phyloP scores from a whole-genome alignment of 2,329 filamentous ascomycete species.

The Fonsecaea pugnacius region DNA sequence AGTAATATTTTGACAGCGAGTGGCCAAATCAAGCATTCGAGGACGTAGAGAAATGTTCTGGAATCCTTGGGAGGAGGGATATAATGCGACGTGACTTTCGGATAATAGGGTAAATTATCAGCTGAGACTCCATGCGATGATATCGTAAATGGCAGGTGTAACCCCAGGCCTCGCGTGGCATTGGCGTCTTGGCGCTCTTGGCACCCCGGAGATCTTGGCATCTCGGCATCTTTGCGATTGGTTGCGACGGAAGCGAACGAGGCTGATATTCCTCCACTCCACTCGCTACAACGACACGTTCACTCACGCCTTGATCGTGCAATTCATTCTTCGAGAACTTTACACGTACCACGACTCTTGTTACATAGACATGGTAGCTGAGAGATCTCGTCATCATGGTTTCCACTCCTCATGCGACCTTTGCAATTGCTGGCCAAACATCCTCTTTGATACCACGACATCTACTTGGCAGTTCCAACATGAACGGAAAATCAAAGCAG shows the following conservation, averaged over 20 bases:
- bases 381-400: neutral
- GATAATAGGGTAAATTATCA: constrained; percentile 1
- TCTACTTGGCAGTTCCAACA: neutral
- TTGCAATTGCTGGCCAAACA: neutral
- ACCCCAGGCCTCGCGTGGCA: neutral
- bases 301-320: neutral
- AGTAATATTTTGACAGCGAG: neutral
- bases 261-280: neutral
- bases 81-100: neutral
- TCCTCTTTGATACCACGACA: neutral
- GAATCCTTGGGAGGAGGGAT: no score
- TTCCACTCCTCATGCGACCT: neutral
- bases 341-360: neutral
- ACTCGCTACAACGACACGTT: neutral
- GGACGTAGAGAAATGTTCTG: neutral
- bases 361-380: neutral
- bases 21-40: neutral
- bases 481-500: neutral
- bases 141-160: neutral
- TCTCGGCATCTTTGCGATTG: neutral
- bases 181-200: neutral
- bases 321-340: neutral
- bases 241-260: neutral
- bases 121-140: neutral
- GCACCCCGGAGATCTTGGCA: neutral